Evolutionary conservation across 106 monocot genomes (phyloP).

Genomic region (Phalaenopsis equestris): DNA sequence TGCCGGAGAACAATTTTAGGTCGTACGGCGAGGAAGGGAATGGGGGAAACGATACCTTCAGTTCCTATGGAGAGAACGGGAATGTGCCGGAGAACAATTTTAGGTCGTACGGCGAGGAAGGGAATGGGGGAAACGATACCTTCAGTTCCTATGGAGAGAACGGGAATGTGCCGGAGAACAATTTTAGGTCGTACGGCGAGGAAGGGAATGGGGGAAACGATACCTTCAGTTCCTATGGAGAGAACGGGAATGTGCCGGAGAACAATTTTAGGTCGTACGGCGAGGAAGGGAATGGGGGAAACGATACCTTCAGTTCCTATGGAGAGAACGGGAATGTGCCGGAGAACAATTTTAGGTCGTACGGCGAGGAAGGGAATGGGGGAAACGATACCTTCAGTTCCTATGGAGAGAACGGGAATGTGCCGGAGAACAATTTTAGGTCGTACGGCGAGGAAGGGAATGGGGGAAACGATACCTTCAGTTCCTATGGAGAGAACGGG

Average conservation of each 20-base stretch:
- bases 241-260: slow-evolving; percentile 25
- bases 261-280: slow-evolving; percentile 66
- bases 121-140: too few species aligned
- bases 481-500: slow-evolving; percentile 50
- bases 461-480: slow-evolving; percentile 34
- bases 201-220: too few species aligned
- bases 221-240: slow-evolving; percentile 77
- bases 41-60: too few species aligned
- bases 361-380: too few species aligned
- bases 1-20: slow-evolving; percentile 43
- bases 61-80: slow-evolving; percentile 58
- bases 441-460: slow-evolving; percentile 54
- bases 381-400: too few species aligned
- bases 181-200: slow-evolving; percentile 64
- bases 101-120: slow-evolving; percentile 59
- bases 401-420: too few species aligned
- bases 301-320: too few species aligned
- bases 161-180: slow-evolving; percentile 25
- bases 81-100: slow-evolving; percentile 41
- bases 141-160: slow-evolving; percentile 70
- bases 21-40: slow-evolving; percentile 63
- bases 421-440: slow-evolving; percentile 60
- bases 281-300: too few species aligned
- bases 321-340: slow-evolving; percentile 32
- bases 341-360: slow-evolving; percentile 50